Conservation (phyloP, 192 early-diverging fungal species). For the Coemansia sp. region DNA sequence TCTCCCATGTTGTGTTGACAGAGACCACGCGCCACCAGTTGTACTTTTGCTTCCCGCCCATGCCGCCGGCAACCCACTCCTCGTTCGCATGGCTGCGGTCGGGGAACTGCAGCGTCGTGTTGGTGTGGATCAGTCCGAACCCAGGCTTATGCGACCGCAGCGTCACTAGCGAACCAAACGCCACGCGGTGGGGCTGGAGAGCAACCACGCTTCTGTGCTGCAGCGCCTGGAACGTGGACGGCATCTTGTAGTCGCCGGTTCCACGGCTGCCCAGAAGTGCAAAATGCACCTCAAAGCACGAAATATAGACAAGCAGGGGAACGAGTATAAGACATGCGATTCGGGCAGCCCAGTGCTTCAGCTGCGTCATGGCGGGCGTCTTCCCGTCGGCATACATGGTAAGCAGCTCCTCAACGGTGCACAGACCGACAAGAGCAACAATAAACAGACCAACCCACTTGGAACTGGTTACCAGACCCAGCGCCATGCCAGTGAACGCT, state of each 20-base stretch:
- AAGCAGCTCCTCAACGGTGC: constrained; percentile 91
- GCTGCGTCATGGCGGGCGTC: constrained; percentile 61
- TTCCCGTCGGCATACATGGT: constrained; percentile 71
- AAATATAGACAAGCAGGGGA: constrained; percentile 73
- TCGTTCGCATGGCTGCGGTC: neutral
- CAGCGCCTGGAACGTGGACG: constrained; percentile 80
- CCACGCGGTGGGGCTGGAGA: constrained; percentile 24
- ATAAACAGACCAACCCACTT: constrained; percentile 98
- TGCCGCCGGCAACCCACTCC: constrained; percentile 22
- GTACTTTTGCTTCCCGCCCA: constrained; percentile 29
- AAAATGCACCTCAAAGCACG: constrained; percentile 91
- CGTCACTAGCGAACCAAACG: constrained; percentile 28
- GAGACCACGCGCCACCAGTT: constrained; percentile 41
- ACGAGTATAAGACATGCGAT: constrained; percentile 77
- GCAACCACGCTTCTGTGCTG: constrained; percentile 72
- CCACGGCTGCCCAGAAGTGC: constrained; percentile 74
- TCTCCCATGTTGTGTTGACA: constrained; percentile 2
- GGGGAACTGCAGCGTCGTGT: constrained; percentile 23
- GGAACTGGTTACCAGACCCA: constrained; percentile 70
- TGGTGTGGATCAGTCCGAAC: constrained; percentile 34
- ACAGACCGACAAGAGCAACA: constrained; percentile 83
- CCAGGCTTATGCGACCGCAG: constrained; percentile 37
- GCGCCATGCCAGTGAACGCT: constrained; percentile 58
- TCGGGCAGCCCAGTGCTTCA: constrained; percentile 78
- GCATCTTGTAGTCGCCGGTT: constrained; percentile 93